Evolutionary conservation across 345 rosid genomes (phyloP).

Genomic region (Brassica rapa): DNA sequence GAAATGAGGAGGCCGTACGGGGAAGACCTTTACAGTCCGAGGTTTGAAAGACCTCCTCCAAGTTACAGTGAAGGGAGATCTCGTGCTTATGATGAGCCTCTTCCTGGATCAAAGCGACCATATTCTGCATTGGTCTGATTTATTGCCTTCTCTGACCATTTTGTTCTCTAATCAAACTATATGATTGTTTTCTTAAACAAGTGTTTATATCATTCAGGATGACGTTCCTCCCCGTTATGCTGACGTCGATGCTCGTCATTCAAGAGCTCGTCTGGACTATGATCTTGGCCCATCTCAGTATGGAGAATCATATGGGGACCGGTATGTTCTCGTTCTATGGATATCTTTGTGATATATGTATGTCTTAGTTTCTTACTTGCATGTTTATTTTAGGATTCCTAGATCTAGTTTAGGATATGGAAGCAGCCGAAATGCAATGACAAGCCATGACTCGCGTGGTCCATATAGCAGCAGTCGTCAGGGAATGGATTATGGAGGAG

Average conservation of each 20-base stretch:
- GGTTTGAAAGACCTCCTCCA: constrained; percentile 82
- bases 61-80: constrained; percentile 74
- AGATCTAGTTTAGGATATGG: constrained; percentile 82
- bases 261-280: constrained; percentile 92
- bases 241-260: constrained; percentile 65
- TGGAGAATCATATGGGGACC: constrained; percentile 77
- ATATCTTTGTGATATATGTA: not conserved
- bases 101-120: constrained; percentile 90
- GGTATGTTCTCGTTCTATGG: constrained; percentile 47
- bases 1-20: constrained; percentile 74
- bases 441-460: constrained; percentile 83
- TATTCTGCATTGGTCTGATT: constrained; percentile 73
- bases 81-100: constrained; percentile 86
- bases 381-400: constrained; percentile 61
- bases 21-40: constrained; percentile 75
- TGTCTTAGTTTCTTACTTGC: not conserved
- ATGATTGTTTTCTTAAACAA: constrained; percentile 5
- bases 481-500: constrained; percentile 82
- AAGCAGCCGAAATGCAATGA: constrained; percentile 72
- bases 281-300: constrained; percentile 74
- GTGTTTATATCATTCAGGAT: constrained; percentile 52
- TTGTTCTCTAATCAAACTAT: not conserved
- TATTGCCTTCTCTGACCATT: constrained; percentile 8
- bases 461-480: constrained; percentile 70
- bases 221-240: constrained; percentile 84